Percentiles rank a stretch among this genome's conserved stretches.
These are phyloP conservation scores for Delitschia confertaspora DNA, from an alignment of 495 filamentous ascomycete species.

Conservation along the genomic window DNA sequence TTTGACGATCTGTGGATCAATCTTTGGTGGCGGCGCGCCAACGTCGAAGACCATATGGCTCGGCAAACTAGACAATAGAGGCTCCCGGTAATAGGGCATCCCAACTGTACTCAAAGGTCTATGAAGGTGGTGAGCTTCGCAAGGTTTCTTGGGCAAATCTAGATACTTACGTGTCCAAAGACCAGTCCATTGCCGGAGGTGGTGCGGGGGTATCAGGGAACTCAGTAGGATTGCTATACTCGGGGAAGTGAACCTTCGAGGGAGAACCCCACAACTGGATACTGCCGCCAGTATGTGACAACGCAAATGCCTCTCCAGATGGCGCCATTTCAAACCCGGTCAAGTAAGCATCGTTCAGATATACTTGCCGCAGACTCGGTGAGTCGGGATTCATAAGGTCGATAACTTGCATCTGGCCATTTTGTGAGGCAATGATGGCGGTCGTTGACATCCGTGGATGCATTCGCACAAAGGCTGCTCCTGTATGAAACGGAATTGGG, in stretches of 20 bases:
- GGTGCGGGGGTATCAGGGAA: constrained; percentile 55
- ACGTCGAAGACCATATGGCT: constrained; percentile 71
- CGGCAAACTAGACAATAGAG: constrained; percentile 82
- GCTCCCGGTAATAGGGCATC: constrained; percentile 87
- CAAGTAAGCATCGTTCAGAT: constrained; percentile 58
- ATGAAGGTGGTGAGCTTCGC: too few relatives aligned
- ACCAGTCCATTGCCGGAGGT: constrained; percentile 53
- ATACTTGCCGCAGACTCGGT: constrained; percentile 79
- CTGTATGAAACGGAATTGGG: constrained; percentile 84
- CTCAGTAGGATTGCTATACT: constrained; percentile 69
- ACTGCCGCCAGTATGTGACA: constrained; percentile 67
- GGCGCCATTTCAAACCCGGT: constrained; percentile 74
- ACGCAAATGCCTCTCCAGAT: constrained; percentile 77
- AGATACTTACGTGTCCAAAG: constrained; percentile 53
- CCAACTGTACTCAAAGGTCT: constrained; percentile 78
- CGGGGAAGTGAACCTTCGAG: constrained; percentile 80
- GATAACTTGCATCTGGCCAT: constrained; percentile 85
- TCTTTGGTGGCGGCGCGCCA: constrained; percentile 66
- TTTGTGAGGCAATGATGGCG: constrained; percentile 79
- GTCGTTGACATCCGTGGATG: constrained; percentile 92
- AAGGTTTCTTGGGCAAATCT: not conserved
- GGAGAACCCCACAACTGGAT: constrained; percentile 90
- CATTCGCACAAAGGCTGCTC: constrained; percentile 87
- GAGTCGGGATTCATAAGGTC: constrained; percentile 92
- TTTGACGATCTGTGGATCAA: constrained; percentile 64